Percentiles rank a stretch among this genome's conserved stretches.
Evolutionary conservation across 306 rosid species (phyloP).

Genomic region (Cotoneaster glaucophyllus): DNA sequence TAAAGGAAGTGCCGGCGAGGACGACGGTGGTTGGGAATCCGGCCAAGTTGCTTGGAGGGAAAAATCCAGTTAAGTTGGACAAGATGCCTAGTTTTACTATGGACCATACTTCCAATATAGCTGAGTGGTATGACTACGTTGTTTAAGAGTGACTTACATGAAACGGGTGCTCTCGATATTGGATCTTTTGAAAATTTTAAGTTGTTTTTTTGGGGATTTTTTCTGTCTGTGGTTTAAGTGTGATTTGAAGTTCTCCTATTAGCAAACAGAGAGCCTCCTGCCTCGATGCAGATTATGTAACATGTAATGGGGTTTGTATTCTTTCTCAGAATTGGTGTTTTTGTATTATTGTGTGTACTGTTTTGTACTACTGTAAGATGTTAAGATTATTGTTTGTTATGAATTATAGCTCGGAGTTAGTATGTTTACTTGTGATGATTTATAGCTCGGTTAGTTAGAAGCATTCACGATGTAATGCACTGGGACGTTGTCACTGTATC

Average conservation of each 20-base stretch:
- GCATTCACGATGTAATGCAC: background rate
- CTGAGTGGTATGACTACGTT: slow-evolving; percentile 72
- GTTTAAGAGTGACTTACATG: slow-evolving; percentile 19
- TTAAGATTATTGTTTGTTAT: background rate
- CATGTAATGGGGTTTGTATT: background rate
- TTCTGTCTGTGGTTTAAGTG: slow-evolving; percentile 35
- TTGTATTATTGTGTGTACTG: background rate
- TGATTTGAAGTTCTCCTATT: slow-evolving; percentile 45
- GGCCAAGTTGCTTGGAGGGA: slow-evolving; percentile 79
- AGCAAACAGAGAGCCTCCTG: slow-evolving; percentile 8
- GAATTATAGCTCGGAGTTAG: background rate
- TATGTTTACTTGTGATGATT: background rate
- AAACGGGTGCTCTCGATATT: background rate
- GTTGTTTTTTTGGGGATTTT: slow-evolving; percentile 1
- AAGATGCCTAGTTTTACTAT: slow-evolving; percentile 75
- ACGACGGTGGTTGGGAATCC: slow-evolving; percentile 94
- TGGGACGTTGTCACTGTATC: background rate
- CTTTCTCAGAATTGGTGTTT: slow-evolving; percentile 1
- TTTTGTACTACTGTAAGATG: slow-evolving; percentile 22
- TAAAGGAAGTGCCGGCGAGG: slow-evolving; percentile 83
- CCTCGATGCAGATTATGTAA: too few relatives aligned
- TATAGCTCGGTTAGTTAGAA: background rate
- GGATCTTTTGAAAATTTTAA: too few relatives aligned
- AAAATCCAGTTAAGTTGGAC: slow-evolving; percentile 60
- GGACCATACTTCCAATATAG: slow-evolving; percentile 71